Base-by-base conservation (phyloP, 208 protist genomes). In the Trypanosomatidae sp. region DNA sequence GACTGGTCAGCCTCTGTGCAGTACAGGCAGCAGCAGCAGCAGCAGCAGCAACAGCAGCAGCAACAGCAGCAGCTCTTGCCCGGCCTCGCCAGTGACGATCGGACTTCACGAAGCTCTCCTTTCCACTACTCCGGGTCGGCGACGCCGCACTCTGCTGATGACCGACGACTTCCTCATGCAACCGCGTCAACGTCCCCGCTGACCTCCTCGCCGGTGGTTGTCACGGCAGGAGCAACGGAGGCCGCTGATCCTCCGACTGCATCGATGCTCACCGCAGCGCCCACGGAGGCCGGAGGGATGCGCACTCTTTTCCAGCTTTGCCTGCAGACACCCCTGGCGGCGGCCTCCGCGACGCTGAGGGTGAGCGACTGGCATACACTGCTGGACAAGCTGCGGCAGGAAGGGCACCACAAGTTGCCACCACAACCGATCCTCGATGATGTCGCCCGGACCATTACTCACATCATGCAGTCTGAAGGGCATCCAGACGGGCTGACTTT, bases 391-490 rank as follows among this genome's bases (percentile, higher is more conserved):
- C 62, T 81, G 30, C 71, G 76, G 9, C 58, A 60, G 15, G 58
- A 71, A 10, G 72, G 71, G 10, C 60, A 67, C 43, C 56, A 53
- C 52, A 85, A 79, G 69, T n/a, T 85, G 55, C 81, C 81, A 9
- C 81, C 81, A 17, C 69, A 74, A 43, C 76, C 81, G 5, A 75
- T 85, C 47, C 65, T 85, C 36, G 81, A 85, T 25, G 73, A 85
- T 39, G 76, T 80, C 25, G 70, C 76, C 47, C 59, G 58, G 25
- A 82, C 74, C 7, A 77, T 85, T 8, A 59, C 58, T 15, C 73
- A 36, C 8, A 39, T 72, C 22, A 67, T 69, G 46, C 56, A 10
- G 43, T 60, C n/a, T 22, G 28, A 30, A n/a, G 9, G 15, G 9
- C 69, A 30, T 13, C 5, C 62, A 1, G 56, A 6, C 0, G 78